These are phyloP conservation scores for Ceratopteris richardii DNA, from an alignment of 75 land plant species.

Conservation along the genomic window DNA sequence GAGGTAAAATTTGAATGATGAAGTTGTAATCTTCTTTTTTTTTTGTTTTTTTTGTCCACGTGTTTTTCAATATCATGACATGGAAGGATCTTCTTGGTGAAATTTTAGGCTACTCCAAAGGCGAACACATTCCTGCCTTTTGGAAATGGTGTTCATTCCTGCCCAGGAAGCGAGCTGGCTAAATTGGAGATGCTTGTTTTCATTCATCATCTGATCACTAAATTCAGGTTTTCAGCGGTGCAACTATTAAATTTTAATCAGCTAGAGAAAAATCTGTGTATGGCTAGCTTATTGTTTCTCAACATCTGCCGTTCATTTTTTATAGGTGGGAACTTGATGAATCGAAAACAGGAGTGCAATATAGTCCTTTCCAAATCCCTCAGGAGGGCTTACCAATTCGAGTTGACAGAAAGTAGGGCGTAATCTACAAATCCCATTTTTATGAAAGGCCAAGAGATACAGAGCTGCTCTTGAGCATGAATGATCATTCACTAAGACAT, in stretches of 20 bases:
- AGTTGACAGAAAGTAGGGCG: background rate
- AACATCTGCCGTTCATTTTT: background rate
- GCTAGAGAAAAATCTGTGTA: background rate
- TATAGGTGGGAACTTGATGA: slow-evolving; percentile 68
- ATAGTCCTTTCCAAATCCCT: slow-evolving; percentile 79
- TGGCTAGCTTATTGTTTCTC: background rate
- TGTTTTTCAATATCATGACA: background rate
- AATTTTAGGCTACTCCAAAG: slow-evolving; percentile 52
- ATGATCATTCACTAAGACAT: no score
- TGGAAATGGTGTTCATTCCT: slow-evolving; percentile 82
- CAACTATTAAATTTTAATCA: background rate
- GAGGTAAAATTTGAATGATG: slow-evolving; percentile 38
- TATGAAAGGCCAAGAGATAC: no score
- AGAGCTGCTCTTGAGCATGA: no score
- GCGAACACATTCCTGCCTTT: slow-evolving; percentile 87
- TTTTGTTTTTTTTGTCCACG: background rate
- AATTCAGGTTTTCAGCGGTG: slow-evolving; percentile 42
- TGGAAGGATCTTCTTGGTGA: background rate
- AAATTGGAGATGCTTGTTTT: slow-evolving; percentile 76
- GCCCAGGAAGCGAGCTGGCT: slow-evolving; percentile 92
- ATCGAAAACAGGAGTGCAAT: slow-evolving; percentile 48
- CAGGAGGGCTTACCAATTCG: slow-evolving; percentile 42
- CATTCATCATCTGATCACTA: slow-evolving; percentile 72
- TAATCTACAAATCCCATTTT: no score
- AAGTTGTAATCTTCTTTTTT: no score